Percentiles rank a stretch among this genome's conserved stretches.
Conservation (phyloP, 2,329 filamentous ascomycete genomes). For the Diplodia mutila region DNA sequence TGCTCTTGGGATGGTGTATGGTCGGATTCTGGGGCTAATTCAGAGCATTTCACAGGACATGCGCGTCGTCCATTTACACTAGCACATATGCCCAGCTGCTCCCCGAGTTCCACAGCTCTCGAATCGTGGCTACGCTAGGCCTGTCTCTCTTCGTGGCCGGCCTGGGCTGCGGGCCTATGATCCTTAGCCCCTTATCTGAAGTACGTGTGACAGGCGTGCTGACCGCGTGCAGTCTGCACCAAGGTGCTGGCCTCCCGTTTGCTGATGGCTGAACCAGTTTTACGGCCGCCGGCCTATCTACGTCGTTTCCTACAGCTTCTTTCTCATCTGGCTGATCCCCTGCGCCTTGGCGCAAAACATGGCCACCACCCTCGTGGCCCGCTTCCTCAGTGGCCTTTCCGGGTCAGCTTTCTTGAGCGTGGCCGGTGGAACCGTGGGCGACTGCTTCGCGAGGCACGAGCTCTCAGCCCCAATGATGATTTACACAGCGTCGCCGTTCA, state of each 20-base stretch:
- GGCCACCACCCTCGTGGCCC: conserved; percentile 74
- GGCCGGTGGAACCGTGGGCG: conserved; percentile 82
- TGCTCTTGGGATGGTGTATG: neutral
- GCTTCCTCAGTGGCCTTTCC: conserved; percentile 77
- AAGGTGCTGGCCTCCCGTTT: neutral
- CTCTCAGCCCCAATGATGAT: conserved; percentile 74
- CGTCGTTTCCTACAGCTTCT: conserved; percentile 71
- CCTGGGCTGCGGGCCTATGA: conserved; percentile 61
- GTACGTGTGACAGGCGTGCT: conserved; percentile 34
- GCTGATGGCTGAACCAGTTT: conserved; percentile 55
- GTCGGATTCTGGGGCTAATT: conserved; percentile 13
- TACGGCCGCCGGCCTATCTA: conserved; percentile 85
- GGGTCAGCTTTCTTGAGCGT: conserved; percentile 68
- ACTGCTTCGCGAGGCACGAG: conserved; percentile 67
- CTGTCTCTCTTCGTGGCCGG: conserved; percentile 83
- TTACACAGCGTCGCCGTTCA: conserved; percentile 58
- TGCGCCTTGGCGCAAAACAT: conserved; percentile 82
- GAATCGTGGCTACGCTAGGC: conserved; percentile 76
- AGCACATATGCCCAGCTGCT: conserved; percentile 78
- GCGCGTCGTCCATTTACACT: conserved; percentile 86
- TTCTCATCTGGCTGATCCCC: conserved; percentile 79
- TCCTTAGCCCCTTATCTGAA: conserved; percentile 59
- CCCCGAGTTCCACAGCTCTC: conserved; percentile 71
- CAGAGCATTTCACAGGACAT: conserved; percentile 61
- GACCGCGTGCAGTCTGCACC: conserved; percentile 15